Evolutionary conservation across 768 basidiomycete genomes (phyloP).

Genomic region (Rhizopogon roseolus): DNA sequence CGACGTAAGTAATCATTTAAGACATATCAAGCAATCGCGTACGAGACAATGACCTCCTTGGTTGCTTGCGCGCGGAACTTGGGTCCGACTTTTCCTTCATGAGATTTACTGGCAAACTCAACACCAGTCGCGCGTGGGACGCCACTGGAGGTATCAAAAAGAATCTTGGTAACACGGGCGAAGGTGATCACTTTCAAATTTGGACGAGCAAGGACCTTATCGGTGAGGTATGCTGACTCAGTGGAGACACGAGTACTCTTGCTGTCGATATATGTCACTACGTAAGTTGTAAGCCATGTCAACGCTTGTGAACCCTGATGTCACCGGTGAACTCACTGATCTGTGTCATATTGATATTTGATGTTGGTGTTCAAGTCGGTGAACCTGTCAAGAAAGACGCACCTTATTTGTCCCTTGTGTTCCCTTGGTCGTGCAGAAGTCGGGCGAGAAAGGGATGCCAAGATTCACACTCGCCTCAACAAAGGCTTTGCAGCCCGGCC

Average conservation of each 20-base stretch:
- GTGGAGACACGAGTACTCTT: constrained; percentile 53
- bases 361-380: background rate
- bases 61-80: constrained; percentile 42
- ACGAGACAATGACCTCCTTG: constrained; percentile 63
- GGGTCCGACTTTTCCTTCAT: constrained; percentile 20
- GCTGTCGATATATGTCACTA: constrained; percentile 66
- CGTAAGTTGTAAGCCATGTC: constrained; percentile 2
- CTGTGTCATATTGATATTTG: constrained; percentile 15
- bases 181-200: constrained; percentile 60
- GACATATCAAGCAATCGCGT: constrained; percentile 15
- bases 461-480: constrained; percentile 45
- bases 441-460: constrained; percentile 48
- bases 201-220: constrained; percentile 55
- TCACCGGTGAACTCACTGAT: constrained; percentile 31
- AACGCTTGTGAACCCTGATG: background rate
- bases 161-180: constrained; percentile 52
- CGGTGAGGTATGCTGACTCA: constrained; percentile 64
- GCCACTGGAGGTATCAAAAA: constrained; percentile 42
- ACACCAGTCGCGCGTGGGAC: constrained; percentile 53
- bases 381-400: constrained; percentile 11
- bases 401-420: constrained; percentile 62
- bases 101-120: constrained; percentile 42
- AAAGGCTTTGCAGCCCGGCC: constrained; percentile 45
- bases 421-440: constrained; percentile 54
- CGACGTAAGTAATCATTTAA: background rate